Base-by-base conservation (phyloP, 2,329 filamentous ascomycete species). In the Bisporella sp. region DNA sequence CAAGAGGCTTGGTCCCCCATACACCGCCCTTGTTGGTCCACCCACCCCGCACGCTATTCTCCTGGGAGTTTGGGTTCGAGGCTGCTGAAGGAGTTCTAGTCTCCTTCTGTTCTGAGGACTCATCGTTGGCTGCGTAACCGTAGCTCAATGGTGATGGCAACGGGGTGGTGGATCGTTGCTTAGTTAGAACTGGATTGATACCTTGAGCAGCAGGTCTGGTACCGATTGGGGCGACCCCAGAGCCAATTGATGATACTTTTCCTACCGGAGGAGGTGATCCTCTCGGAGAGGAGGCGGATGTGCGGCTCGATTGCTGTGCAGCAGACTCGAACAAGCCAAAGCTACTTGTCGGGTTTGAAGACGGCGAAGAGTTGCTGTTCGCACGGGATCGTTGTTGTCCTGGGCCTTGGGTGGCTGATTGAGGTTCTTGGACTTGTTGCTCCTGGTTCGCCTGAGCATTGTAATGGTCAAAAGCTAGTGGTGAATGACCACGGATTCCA, bases 221-320 rank as follows among this genome's bases (percentile, higher is more conserved):
- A 57, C 93, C 93, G 60, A 97, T 97, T 13, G 93, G 92, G 28
- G 90, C 92, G 48, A 97, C 90, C 4, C 86, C 76, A 51, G 77
- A 76, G 49, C 77, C 78, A 46, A 74, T 68, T 45, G 72, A 73
- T 55, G 79, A 66, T 37, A 37, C 35, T 71, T 80, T 81, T 47
- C 82, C 77, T 55, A 82, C 78, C 41, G 83, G 82, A 49, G 89
- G 87, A 41, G 90, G 87, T 5, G 90, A 95, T 40, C 81, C 86
- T 50, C 85, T 84, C 7, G 90, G 89, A 29, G 92, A 96, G 1
- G 92, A 95, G 58, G 83, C 89, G 59, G 85, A 95, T 41, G 89
- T 93, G 57, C 87, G 85, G 67, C 76, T 87, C 42, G 81, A 78
- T 67, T 87, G 84, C 68, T 91, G 77, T 47, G 75, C 69, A 47